Evolutionary conservation across 1,284 basidiomycete genomes (phyloP).

Genomic region (Cutaneotrichosporon sp.): DNA sequence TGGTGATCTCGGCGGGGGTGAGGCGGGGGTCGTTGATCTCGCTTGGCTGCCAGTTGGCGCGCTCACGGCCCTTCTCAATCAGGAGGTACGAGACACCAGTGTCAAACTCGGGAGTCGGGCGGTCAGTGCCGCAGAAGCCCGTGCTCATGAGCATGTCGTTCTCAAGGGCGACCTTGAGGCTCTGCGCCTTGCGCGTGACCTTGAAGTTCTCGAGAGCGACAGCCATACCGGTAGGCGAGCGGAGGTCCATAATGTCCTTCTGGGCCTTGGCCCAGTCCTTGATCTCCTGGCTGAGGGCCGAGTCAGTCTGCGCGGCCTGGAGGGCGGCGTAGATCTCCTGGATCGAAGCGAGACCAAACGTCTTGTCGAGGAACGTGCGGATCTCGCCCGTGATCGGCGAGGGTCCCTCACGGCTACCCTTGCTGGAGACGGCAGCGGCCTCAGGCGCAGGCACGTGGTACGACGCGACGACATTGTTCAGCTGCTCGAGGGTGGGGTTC

Average conservation of each 20-base stretch:
- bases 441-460: conserved; percentile 29
- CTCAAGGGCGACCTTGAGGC: conserved; percentile 66
- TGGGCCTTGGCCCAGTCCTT: conserved; percentile 73
- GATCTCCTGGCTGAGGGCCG: conserved; percentile 57
- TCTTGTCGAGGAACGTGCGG: conserved; percentile 72
- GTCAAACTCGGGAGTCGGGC: conserved; percentile 74
- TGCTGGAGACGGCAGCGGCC: conserved; percentile 64
- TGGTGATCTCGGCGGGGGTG: conserved; percentile 56
- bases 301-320: conserved; percentile 45
- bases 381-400: conserved; percentile 63
- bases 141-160: conserved; percentile 57
- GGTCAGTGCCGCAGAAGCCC: conserved; percentile 48
- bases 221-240: conserved; percentile 87
- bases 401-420: conserved; percentile 60
- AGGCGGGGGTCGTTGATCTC: conserved; percentile 59
- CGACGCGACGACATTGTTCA: conserved; percentile 32
- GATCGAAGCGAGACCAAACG: conserved; percentile 69
- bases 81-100: conserved; percentile 76
- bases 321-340: conserved; percentile 69
- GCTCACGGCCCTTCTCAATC: conserved; percentile 60
- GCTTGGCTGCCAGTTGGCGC: conserved; percentile 58
- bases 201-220: conserved; percentile 77
- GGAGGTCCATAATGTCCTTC: conserved; percentile 62
- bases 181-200: conserved; percentile 61
- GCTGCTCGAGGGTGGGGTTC: conserved; percentile 29